Evolutionary conservation across 495 filamentous ascomycete species (phyloP).

Genomic region (Pyrenula aspistea): DNA sequence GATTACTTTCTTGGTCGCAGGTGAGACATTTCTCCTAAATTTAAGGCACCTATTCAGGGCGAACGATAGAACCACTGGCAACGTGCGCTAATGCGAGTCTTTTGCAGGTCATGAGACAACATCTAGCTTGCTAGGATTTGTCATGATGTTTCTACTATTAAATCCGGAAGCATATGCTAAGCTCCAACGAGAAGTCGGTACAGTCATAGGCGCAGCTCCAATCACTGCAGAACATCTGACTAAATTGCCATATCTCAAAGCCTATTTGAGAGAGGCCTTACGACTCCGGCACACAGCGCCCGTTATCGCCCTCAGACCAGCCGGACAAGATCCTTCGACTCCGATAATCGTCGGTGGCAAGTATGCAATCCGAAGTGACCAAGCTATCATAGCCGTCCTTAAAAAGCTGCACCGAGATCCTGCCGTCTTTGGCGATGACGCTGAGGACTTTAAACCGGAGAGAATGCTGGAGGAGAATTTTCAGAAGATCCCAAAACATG

Average conservation of each 20-base stretch:
- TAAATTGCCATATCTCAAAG: constrained; percentile 52
- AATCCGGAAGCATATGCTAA: constrained; percentile 45
- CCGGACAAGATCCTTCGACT: constrained; percentile 38
- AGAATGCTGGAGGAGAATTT: constrained; percentile 49
- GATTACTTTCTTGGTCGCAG: constrained; percentile 59
- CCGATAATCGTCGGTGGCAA: constrained; percentile 45
- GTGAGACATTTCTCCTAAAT: constrained; percentile 10
- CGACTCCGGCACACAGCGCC: constrained; percentile 53
- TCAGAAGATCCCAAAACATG: no score
- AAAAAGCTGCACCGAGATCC: constrained; percentile 53
- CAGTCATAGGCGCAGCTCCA: background rate
- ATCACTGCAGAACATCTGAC: constrained; percentile 29
- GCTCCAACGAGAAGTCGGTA: constrained; percentile 48
- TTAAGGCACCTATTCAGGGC: no score
- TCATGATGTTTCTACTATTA: constrained; percentile 48
- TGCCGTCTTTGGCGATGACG: constrained; percentile 47
- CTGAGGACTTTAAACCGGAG: constrained; percentile 50
- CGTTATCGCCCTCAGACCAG: constrained; percentile 16
- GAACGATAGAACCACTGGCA: background rate
- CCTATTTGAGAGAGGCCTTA: constrained; percentile 57
- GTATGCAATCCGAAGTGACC: constrained; percentile 45
- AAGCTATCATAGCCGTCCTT: constrained; percentile 42
- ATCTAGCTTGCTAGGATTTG: constrained; percentile 39
- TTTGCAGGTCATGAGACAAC: constrained; percentile 59
- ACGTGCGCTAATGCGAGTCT: constrained; percentile 6